Conservation (phyloP, 495 filamentous ascomycete genomes). For the Delitschia confertaspora region DNA sequence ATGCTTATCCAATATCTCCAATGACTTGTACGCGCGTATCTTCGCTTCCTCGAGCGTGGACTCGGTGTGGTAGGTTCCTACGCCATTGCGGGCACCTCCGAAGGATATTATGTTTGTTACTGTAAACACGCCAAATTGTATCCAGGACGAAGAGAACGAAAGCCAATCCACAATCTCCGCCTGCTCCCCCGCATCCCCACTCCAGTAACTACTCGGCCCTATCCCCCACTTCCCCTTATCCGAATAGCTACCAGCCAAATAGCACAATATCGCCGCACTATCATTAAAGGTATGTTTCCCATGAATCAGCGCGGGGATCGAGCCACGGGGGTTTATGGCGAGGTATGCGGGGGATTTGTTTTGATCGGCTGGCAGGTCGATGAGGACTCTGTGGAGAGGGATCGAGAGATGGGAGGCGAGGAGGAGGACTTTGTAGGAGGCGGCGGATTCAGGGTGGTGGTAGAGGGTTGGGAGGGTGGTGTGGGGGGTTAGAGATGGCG, state of each 20-base stretch:
- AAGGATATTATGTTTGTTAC: not conserved
- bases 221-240: not conserved
- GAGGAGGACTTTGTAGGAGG: slow-evolving; percentile 14
- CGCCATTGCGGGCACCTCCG: not conserved
- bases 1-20: slow-evolving; percentile 1
- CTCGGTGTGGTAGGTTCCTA: not conserved
- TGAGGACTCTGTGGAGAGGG: not conserved
- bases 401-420: slow-evolving; percentile 13
- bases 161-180: slow-evolving; percentile 7
- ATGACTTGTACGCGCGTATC: slow-evolving; percentile 1
- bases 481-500: no score
- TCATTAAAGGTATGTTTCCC: slow-evolving; percentile 7
- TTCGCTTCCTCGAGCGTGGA: not conserved
- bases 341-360: slow-evolving; percentile 10
- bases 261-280: slow-evolving; percentile 2
- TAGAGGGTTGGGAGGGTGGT: slow-evolving; percentile 9
- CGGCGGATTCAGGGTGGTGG: slow-evolving; percentile 6
- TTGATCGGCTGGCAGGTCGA: slow-evolving; percentile 8
- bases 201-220: not conserved
- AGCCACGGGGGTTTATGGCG: slow-evolving; percentile 13
- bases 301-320: slow-evolving; percentile 3
- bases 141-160: slow-evolving; percentile 1
- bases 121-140: slow-evolving; percentile 2
- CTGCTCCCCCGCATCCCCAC: slow-evolving; percentile 1
- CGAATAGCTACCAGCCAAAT: not conserved